Evolutionary conservation across 2,329 filamentous ascomycete species (phyloP).

Genomic region (Falciphora oryzae): DNA sequence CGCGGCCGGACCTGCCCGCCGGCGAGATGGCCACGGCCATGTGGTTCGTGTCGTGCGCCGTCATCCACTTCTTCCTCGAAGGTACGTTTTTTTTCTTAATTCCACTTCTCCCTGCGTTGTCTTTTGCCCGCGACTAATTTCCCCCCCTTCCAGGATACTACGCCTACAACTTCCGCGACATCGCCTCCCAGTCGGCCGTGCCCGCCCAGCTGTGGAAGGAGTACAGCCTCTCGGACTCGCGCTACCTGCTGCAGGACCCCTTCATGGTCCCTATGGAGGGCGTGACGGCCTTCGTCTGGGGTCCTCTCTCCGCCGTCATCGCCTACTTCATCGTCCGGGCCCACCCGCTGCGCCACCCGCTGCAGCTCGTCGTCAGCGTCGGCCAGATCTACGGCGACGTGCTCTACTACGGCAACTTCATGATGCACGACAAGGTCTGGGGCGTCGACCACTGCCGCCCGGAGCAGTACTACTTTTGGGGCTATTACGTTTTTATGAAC

Average conservation of each 20-base stretch:
- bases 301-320: conserved; percentile 43
- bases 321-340: conserved; percentile 37
- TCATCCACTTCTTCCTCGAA: conserved; percentile 9
- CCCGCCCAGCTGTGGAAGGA: conserved; percentile 54
- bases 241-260: conserved; percentile 46
- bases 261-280: conserved; percentile 53
- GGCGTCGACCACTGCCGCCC: conserved; percentile 42
- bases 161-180: conserved; percentile 34
- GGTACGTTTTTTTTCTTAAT: not conserved
- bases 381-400: conserved; percentile 47
- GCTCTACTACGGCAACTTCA: conserved; percentile 44
- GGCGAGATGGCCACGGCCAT: conserved; percentile 4
- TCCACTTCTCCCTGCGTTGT: not conserved
- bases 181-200: conserved; percentile 34
- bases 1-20: not conserved
- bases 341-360: conserved; percentile 40
- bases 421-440: conserved; percentile 34
- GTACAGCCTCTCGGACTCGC: conserved; percentile 50
- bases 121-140: too few relatives aligned
- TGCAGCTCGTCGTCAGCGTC: conserved; percentile 40
- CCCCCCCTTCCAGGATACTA: conserved; percentile 39
- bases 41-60: conserved; percentile 7
- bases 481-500: conserved; percentile 47
- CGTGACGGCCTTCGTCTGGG: conserved; percentile 47
- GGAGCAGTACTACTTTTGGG: conserved; percentile 46